These are phyloP conservation scores for Acanthochlamys bracteata DNA, from an alignment of 106 monocot species.

Conservation along the genomic window DNA sequence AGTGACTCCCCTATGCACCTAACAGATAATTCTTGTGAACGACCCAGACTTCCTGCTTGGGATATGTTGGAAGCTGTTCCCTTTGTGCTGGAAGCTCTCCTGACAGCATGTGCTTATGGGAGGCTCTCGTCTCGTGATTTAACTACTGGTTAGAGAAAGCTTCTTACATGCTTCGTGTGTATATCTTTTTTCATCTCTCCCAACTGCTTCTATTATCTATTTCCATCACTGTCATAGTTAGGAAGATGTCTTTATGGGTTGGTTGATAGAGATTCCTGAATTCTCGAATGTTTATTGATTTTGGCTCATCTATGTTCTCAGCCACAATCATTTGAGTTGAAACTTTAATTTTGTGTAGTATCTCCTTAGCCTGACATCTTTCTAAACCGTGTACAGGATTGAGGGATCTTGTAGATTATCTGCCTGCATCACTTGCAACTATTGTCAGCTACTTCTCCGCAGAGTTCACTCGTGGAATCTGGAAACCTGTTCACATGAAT, in stretches of 20 bases:
- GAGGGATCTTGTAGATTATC: slow-evolving; percentile 69
- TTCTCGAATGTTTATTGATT: no score
- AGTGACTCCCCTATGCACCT: slow-evolving; percentile 41
- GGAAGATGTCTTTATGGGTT: no score
- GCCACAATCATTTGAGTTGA: no score
- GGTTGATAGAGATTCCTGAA: no score
- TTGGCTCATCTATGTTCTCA: no score
- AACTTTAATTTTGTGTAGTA: no score
- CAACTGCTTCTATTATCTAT: no score
- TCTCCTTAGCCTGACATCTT: not conserved
- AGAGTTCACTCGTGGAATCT: slow-evolving; percentile 90
- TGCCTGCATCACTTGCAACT: slow-evolving; percentile 80
- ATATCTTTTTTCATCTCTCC: no score
- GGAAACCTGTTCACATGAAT: slow-evolving; percentile 84
- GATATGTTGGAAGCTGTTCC: slow-evolving; percentile 85
- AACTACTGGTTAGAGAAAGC: slow-evolving; percentile 52
- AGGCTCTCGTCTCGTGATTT: slow-evolving; percentile 84
- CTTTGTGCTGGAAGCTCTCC: slow-evolving; percentile 82
- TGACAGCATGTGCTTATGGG: slow-evolving; percentile 81
- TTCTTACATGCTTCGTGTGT: not conserved
- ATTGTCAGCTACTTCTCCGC: slow-evolving; percentile 84
- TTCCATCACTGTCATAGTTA: no score
- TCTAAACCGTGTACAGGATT: slow-evolving; percentile 23
- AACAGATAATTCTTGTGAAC: slow-evolving; percentile 40
- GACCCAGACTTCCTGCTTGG: slow-evolving; percentile 68